These are phyloP conservation scores for Entoloma clypeatum DNA, from an alignment of 1,284 basidiomycete genomes.

Conservation along the genomic window DNA sequence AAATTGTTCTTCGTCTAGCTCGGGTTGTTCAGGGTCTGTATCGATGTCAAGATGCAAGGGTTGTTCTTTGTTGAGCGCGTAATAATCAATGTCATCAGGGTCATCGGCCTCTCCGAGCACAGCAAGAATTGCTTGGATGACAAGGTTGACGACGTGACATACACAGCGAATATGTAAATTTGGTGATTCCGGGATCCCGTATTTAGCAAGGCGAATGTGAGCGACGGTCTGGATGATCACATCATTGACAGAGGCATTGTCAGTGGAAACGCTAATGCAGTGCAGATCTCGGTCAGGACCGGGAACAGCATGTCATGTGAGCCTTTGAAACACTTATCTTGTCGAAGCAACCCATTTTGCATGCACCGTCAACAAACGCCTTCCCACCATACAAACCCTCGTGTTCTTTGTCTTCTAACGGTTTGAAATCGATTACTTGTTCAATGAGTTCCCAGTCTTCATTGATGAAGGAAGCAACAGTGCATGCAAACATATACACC, in stretches of 20 bases:
- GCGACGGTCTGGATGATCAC: constrained; percentile 22
- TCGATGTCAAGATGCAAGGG: constrained; percentile 28
- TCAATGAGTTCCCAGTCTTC: constrained; percentile 30
- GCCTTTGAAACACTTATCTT: constrained; percentile 29
- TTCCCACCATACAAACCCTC: constrained; percentile 24
- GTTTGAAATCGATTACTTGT: constrained; percentile 27
- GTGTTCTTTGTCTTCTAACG: constrained; percentile 28
- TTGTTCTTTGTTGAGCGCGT: constrained; percentile 20
- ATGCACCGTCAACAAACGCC: constrained; percentile 21
- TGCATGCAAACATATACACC: constrained; percentile 29
- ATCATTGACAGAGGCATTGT: constrained; percentile 32
- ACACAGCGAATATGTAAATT: constrained; percentile 28
- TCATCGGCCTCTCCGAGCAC: constrained; percentile 28
- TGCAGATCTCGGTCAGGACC: constrained; percentile 11
- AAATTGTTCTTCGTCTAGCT: constrained; percentile 14
- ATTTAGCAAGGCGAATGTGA: constrained; percentile 16
- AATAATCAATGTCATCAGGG: constrained; percentile 27
- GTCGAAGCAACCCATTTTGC: constrained; percentile 19
- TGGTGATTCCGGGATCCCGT: constrained; percentile 16
- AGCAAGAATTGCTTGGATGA: constrained; percentile 32
- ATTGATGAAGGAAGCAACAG: constrained; percentile 24
- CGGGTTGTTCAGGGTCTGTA: constrained; percentile 20
- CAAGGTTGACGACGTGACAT: constrained; percentile 34
- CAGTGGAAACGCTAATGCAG: constrained; percentile 25
- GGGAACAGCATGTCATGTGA: constrained; percentile 4